phyloP scores from a whole-genome alignment of 1,284 basidiomycete species.

The Sanghuangporus baumii region DNA sequence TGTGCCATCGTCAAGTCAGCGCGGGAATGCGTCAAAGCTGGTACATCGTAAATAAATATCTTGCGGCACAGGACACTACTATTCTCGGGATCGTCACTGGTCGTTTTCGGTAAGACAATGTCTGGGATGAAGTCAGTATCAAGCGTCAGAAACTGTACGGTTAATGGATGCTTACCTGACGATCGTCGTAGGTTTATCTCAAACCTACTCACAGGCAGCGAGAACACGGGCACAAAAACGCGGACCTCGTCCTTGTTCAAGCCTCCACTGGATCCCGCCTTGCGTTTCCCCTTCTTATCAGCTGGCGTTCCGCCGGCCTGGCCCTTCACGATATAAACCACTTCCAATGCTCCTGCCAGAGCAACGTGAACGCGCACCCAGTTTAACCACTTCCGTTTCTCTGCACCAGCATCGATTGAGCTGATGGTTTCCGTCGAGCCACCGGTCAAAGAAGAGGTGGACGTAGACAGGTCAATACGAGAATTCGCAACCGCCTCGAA shows the following conservation, averaged over 20 bases:
- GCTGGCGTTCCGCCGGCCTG: constrained; percentile 31
- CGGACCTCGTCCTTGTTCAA: constrained; percentile 28
- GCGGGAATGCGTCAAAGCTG: constrained; percentile 8
- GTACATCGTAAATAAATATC: constrained; percentile 7
- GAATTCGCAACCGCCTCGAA: constrained; percentile 44
- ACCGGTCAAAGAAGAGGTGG: constrained; percentile 36
- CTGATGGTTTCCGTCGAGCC: neutral
- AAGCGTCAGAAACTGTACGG: neutral
- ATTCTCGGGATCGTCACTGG: neutral
- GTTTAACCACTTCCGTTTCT: constrained; percentile 48
- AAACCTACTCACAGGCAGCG: constrained; percentile 56
- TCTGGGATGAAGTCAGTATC: neutral
- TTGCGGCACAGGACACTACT: neutral
- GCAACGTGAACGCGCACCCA: constrained; percentile 61
- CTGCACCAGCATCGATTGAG: constrained; percentile 25
- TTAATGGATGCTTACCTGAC: constrained; percentile 37
- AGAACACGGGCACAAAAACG: constrained; percentile 61
- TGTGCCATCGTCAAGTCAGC: constrained; percentile 11
- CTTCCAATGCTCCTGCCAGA: constrained; percentile 41
- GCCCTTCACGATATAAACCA: constrained; percentile 52
- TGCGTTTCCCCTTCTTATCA: constrained; percentile 20
- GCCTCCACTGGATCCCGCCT: constrained; percentile 26
- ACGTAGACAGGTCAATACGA: constrained; percentile 33
- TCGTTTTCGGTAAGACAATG: neutral
- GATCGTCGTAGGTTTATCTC: constrained; percentile 52